Evolutionary conservation across 257 asterid genomes (phyloP).

Genomic region (Solanum ossicruentum): DNA sequence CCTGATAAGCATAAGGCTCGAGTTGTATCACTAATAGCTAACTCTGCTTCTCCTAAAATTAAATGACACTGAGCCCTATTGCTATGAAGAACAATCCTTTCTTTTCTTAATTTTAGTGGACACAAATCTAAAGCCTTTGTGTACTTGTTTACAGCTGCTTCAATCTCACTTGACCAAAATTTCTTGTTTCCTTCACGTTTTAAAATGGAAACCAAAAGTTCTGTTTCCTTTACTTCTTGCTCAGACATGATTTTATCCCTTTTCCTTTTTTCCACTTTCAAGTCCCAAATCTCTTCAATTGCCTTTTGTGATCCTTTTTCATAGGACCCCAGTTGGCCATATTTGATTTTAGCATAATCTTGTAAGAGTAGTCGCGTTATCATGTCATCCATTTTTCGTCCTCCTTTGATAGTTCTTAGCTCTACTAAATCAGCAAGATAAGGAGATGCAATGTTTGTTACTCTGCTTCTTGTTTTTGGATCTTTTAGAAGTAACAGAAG

Average conservation of each 20-base stretch:
- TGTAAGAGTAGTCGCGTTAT: conserved; percentile 7
- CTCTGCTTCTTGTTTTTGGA: conserved; percentile 1
- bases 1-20: conserved; percentile 24
- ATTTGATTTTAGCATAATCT: conserved; percentile 10
- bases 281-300: conserved; percentile 10
- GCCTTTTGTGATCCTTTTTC: background rate
- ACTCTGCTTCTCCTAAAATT: conserved; percentile 11
- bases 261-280: conserved; percentile 15
- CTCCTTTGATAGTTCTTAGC: conserved; percentile 1
- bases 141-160: conserved; percentile 5
- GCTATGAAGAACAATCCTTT: conserved; percentile 22
- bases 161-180: conserved; percentile 8
- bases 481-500: conserved; percentile 16
- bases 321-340: background rate
- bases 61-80: conserved; percentile 25
- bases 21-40: conserved; percentile 20
- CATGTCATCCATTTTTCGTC: conserved; percentile 6
- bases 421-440: conserved; percentile 25
- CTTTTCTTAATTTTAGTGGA: conserved; percentile 12
- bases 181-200: conserved; percentile 20
- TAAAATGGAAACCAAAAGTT: background rate
- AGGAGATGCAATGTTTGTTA: background rate
- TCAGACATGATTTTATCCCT: conserved; percentile 10
- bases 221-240: conserved; percentile 4
- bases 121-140: conserved; percentile 16